Conservation (phyloP, 2,329 filamentous ascomycete genomes). For the Verticillium klebahnii region DNA sequence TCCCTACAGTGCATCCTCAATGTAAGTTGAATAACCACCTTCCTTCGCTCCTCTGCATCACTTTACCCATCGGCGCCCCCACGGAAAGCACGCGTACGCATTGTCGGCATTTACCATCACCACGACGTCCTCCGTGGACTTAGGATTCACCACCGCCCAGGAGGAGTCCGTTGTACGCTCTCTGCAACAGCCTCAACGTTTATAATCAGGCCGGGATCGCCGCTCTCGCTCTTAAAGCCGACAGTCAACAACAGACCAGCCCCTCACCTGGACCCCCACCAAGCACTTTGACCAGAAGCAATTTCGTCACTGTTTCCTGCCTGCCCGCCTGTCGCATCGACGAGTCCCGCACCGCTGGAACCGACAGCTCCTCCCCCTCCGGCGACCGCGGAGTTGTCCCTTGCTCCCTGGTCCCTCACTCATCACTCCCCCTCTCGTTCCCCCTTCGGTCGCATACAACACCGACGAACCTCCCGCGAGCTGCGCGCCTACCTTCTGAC, state of each 20-base stretch:
- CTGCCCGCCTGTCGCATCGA: background rate
- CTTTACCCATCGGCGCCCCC: background rate
- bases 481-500: background rate
- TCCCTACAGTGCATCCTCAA: background rate
- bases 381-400: background rate
- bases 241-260: background rate
- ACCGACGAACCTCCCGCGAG: background rate
- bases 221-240: background rate
- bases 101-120: background rate
- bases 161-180: background rate
- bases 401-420: background rate
- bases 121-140: background rate
- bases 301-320: background rate
- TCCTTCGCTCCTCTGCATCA: background rate
- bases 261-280: background rate
- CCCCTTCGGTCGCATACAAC: background rate
- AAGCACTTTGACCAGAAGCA: background rate
- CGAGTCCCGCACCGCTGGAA: background rate
- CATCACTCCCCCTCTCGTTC: background rate
- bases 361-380: background rate
- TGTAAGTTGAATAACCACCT: too few species aligned
- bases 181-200: background rate
- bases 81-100: background rate
- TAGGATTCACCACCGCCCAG: background rate
- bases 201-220: background rate